phyloP scores from a whole-genome alignment of 805 yeast species.

The Komagataella kurtzmanii region DNA sequence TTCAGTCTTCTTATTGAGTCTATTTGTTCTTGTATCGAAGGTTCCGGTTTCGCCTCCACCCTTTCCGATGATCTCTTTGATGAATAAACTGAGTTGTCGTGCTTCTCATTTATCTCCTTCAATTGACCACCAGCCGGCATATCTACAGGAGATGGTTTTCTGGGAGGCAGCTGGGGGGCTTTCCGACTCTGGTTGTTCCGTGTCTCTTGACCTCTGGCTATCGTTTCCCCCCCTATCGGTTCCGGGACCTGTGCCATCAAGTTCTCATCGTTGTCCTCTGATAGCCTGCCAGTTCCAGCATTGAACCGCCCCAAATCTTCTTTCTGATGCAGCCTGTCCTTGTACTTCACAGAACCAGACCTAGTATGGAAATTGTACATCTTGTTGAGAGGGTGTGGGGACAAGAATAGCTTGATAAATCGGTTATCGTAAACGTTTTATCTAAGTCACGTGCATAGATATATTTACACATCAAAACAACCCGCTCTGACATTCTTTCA shows the following conservation, averaged over 20 bases:
- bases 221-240: background rate
- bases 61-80: background rate
- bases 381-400: background rate
- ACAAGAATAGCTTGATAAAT: background rate
- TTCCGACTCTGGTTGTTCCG: background rate
- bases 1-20: background rate
- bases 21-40: background rate
- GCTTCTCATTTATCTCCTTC: background rate
- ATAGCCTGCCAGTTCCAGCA: background rate
- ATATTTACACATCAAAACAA: background rate
- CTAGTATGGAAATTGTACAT: background rate
- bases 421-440: background rate
- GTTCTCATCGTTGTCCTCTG: background rate
- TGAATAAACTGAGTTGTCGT: background rate
- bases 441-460: background rate
- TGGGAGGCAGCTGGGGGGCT: background rate
- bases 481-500: background rate
- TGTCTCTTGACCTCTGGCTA: background rate
- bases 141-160: background rate
- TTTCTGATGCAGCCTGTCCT: background rate
- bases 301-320: background rate
- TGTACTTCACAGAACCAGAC: background rate
- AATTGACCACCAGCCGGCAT: background rate
- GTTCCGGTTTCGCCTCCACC: background rate
- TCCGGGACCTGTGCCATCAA: background rate